Base-by-base conservation (phyloP, 306 rosid genomes). In the Dicorynia guianensis region DNA sequence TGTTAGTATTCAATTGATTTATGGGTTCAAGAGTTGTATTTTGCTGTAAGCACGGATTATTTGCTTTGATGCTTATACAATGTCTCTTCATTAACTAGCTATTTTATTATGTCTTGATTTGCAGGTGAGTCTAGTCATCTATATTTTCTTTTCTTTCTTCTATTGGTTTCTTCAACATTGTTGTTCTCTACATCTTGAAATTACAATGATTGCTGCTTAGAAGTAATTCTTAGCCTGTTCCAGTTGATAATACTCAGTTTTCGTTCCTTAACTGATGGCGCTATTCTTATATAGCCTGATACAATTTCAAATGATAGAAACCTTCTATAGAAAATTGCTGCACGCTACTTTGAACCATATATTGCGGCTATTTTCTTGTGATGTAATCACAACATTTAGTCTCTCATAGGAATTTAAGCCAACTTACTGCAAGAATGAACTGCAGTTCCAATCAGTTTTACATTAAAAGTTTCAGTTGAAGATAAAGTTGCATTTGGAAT, bases 31-130 rank as follows among this genome's bases (percentile, higher is more conserved):
- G 54, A 30, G 8, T 58, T 53, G 63, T 19, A 13, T 47, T 63
- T 14, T 8, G 4, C 11, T 46, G 52, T 1, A 3, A 46, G 52
- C 11, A 8, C 11, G 12, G 13, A 13, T 46, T n/a, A 46, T 46
- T 46, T 46, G 11, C 10, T 46, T 46, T 46, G 52, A 42, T 35
- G 11, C 10, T 15, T 7, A 67, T 55, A 65, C 48, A 18, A 38
- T 48, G 47, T 46, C 64, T 43, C 19, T 35, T 78, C 53, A 44
- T 59, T 77, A 30, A 9, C n/a, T 11, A 46, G 30, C 43, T 40
- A 7, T 55, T 44, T 54, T 7, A 39, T 61, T 48, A 34, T 46
- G 61, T 73, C 54, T 74, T 33, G 15, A 19, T 69, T 69, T 38
- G 1, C 2, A 20, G 18, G 8, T 74, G 10, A 12, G 8, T 38